Conservation (phyloP, 2,329 filamentous ascomycete species). For the Nothopassalora personata region DNA sequence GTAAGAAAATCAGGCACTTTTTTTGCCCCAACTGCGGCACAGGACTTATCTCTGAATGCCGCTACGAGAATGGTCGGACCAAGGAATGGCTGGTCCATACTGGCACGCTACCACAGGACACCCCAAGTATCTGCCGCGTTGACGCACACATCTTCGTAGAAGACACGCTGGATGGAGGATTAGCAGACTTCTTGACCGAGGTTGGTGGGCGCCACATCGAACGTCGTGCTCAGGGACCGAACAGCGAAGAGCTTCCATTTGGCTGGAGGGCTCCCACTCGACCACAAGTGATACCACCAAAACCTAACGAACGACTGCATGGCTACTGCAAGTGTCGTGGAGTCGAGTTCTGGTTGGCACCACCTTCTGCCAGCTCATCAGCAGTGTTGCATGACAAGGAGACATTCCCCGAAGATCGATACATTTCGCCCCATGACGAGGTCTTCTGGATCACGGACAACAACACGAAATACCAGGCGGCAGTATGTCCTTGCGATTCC, state of each 20-base stretch:
- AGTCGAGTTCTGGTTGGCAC: constrained; percentile 55
- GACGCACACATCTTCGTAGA: constrained; percentile 28
- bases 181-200: constrained; percentile 28
- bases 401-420: neutral
- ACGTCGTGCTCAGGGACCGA: constrained; percentile 20
- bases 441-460: constrained; percentile 56
- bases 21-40: constrained; percentile 49
- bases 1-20: constrained; percentile 38
- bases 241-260: constrained; percentile 16
- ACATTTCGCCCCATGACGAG: constrained; percentile 20
- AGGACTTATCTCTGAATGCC: constrained; percentile 28
- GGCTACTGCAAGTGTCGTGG: constrained; percentile 52
- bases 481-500: constrained; percentile 56
- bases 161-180: constrained; percentile 35
- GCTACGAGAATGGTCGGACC: neutral
- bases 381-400: constrained; percentile 36
- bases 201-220: constrained; percentile 24
- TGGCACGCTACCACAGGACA: constrained; percentile 29
- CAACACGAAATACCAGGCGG: constrained; percentile 51
- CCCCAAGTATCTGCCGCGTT: constrained; percentile 24
- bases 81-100: constrained; percentile 18
- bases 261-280: constrained; percentile 19
- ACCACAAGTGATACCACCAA: neutral
- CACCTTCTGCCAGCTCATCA: constrained; percentile 47
- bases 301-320: constrained; percentile 29